Conservation (phyloP, 768 basidiomycete genomes). For the Artomyces pyxidatus region DNA sequence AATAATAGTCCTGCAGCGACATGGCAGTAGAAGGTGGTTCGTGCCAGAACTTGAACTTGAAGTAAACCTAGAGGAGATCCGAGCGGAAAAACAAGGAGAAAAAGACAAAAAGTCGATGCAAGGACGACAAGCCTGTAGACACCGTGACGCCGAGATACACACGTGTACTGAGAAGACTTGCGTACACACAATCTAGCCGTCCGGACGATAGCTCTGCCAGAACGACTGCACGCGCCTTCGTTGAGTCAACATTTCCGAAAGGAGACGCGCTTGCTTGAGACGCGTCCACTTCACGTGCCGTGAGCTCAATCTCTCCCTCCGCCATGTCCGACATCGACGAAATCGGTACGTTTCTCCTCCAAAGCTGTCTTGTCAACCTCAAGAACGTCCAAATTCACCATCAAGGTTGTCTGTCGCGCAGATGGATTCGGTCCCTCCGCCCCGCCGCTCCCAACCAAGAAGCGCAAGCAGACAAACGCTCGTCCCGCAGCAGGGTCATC, state of each 20-base stretch:
- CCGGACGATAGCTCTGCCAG: no score
- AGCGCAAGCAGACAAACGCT: slow-evolving; percentile 13
- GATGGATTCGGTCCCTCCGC: slow-evolving; percentile 22
- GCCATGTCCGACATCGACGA: slow-evolving; percentile 13
- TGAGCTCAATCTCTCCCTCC: slow-evolving; percentile 14
- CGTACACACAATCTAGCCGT: no score
- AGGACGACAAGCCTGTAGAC: background rate
- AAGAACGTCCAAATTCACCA: no score
- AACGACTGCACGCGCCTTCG: no score
- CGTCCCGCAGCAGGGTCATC: slow-evolving; percentile 13
- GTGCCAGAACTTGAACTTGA: background rate
- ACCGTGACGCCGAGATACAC: background rate
- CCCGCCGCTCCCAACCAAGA: slow-evolving; percentile 14
- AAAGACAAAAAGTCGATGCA: slow-evolving; percentile 11
- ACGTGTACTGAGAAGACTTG: no score
- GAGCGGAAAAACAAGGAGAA: no score
- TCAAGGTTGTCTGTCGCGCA: slow-evolving; percentile 5
- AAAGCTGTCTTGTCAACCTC: background rate
- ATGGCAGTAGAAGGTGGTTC: background rate
- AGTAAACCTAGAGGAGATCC: no score
- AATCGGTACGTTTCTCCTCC: slow-evolving; percentile 15
- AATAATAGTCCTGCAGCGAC: slow-evolving; percentile 15
- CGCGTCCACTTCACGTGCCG: slow-evolving; percentile 15
- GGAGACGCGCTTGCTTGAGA: background rate
- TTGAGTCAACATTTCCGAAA: no score